Evolutionary conservation across 106 monocot species (phyloP).

Genomic region (Dendrobium nobile): DNA sequence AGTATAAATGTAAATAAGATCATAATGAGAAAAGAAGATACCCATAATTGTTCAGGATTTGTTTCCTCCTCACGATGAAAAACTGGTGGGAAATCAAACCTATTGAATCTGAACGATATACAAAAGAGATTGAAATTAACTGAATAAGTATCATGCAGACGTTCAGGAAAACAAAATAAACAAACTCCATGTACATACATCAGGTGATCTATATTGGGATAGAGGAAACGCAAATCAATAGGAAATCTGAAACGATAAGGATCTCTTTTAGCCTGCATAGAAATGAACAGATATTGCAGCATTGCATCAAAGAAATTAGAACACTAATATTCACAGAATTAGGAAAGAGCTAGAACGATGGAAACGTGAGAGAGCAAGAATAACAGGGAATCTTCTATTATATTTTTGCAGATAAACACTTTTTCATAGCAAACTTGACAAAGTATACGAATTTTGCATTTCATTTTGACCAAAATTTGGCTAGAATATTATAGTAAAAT

Average conservation of each 20-base stretch:
- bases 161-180: not conserved
- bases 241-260: conserved; percentile 93
- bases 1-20: conserved; percentile 1
- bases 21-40: conserved; percentile 12
- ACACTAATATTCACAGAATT: not conserved
- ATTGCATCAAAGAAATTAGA: conserved; percentile 2
- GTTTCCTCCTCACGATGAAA: conserved; percentile 93
- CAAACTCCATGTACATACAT: conserved; percentile 42
- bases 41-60: conserved; percentile 81
- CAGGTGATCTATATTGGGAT: conserved; percentile 97
- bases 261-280: conserved; percentile 88
- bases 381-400: not conserved
- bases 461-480: too few relatives aligned
- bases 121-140: conserved; percentile 4
- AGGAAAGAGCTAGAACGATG: not conserved
- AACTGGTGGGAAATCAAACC: conserved; percentile 90
- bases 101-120: conserved; percentile 69
- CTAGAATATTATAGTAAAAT: too few relatives aligned
- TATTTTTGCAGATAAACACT: too few relatives aligned
- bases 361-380: not conserved
- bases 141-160: not conserved
- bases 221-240: conserved; percentile 88
- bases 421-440: too few relatives aligned
- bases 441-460: too few relatives aligned
- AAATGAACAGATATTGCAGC: not conserved